phyloP scores from a whole-genome alignment of 2,329 filamentous ascomycete genomes.

The Emericellopsis atlantica region DNA sequence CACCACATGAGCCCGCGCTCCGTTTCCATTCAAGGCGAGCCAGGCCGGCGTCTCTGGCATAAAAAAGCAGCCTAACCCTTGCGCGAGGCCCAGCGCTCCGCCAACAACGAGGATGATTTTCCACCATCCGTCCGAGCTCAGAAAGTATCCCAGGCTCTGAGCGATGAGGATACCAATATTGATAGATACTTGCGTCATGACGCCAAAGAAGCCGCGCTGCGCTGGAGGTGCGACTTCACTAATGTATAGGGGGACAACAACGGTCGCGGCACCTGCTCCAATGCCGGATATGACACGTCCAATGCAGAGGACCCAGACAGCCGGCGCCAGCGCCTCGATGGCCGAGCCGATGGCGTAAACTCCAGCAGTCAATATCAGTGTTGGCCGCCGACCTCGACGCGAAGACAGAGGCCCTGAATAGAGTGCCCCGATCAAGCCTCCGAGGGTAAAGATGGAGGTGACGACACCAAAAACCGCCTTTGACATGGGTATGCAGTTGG shows the following conservation, averaged over 20 bases:
- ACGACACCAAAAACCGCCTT: constrained; percentile 72
- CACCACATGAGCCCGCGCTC: constrained; percentile 48
- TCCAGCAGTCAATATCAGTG: constrained; percentile 65
- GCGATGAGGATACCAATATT: constrained; percentile 80
- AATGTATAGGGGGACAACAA: constrained; percentile 90
- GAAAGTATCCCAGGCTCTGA: constrained; percentile 75
- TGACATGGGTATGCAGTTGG: constrained; percentile 79
- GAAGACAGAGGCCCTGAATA: constrained; percentile 69
- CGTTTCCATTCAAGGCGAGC: constrained; percentile 57
- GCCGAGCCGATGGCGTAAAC: constrained; percentile 67
- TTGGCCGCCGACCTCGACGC: constrained; percentile 57
- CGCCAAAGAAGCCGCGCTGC: constrained; percentile 66
- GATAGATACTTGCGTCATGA: constrained; percentile 85
- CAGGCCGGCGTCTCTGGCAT: constrained; percentile 82
- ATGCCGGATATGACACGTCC: constrained; percentile 73
- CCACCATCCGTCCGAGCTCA: constrained; percentile 73
- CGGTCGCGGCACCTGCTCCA: constrained; percentile 78
- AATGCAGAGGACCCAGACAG: constrained; percentile 53
- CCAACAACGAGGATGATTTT: constrained; percentile 69
- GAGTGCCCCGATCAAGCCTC: constrained; percentile 75
- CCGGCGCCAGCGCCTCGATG: constrained; percentile 59
- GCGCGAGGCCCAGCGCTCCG: constrained; percentile 51
- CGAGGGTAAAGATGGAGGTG: constrained; percentile 82
- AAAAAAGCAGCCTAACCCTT: constrained; percentile 59
- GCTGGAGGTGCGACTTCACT: constrained; percentile 73